Percentiles rank a stretch among this genome's conserved stretches.
These are phyloP conservation scores for Collybia mongolica DNA, from an alignment of 768 basidiomycete species.

Conservation along the genomic window DNA sequence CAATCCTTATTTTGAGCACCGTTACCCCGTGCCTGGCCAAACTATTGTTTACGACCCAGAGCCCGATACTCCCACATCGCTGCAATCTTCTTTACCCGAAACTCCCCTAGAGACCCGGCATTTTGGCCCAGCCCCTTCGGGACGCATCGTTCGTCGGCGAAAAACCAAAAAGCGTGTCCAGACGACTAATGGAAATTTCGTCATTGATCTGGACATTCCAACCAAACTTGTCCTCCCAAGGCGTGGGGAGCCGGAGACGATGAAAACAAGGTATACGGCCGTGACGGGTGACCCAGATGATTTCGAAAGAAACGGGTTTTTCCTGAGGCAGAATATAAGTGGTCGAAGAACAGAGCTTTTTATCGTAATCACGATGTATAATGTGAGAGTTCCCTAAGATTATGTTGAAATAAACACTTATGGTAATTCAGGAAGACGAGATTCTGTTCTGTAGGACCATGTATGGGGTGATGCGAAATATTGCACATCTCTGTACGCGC, in stretches of 20 bases:
- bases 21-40: constrained; percentile 25
- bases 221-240: constrained; percentile 78
- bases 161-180: constrained; percentile 78
- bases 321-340: constrained; percentile 78
- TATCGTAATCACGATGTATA: constrained; percentile 96
- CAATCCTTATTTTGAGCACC: constrained; percentile 6
- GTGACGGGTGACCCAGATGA: constrained; percentile 95
- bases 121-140: constrained; percentile 85
- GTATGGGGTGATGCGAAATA: constrained; percentile 92
- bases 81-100: constrained; percentile 39
- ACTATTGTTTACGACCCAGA: constrained; percentile 39
- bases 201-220: constrained; percentile 82
- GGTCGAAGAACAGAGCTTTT: constrained; percentile 86
- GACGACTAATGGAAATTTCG: constrained; percentile 85
- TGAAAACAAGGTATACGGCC: constrained; percentile 76
- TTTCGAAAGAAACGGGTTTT: constrained; percentile 81
- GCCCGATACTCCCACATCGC: constrained; percentile 41
- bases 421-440: constrained; percentile 69
- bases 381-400: constrained; percentile 53
- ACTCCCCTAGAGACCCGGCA: constrained; percentile 68
- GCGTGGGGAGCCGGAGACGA: constrained; percentile 70
- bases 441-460: constrained; percentile 89
- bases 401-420: constrained; percentile 4
- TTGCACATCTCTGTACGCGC: constrained; percentile 77
- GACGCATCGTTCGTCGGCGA: constrained; percentile 74